Evolutionary conservation across 352 stramenopile genomes (phyloP).

Genomic region (Globisporangium acanthophoron): DNA sequence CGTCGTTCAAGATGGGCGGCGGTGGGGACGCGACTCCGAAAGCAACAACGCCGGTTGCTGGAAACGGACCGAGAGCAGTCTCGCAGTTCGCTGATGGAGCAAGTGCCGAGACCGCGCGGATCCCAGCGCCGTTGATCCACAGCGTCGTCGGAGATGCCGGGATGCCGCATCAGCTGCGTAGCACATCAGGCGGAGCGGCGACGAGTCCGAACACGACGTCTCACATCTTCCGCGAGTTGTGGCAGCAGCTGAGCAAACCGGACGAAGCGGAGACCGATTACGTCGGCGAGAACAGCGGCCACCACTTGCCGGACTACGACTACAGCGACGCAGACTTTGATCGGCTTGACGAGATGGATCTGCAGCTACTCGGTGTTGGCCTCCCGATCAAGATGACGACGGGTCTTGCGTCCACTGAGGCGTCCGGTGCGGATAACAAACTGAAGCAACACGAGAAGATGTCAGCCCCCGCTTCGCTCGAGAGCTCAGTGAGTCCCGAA

Average conservation of each 20-base stretch:
- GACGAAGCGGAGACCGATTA: constrained; percentile 40
- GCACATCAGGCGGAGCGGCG: constrained; percentile 16
- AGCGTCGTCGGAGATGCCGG: constrained; percentile 18
- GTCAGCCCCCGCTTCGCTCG: not conserved
- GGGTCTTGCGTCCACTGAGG: not conserved
- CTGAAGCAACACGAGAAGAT: not conserved
- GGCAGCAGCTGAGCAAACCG: constrained; percentile 68
- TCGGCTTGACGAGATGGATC: constrained; percentile 51
- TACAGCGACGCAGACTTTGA: constrained; percentile 29
- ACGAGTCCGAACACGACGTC: constrained; percentile 33
- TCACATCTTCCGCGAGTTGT: constrained; percentile 72
- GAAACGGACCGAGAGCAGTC: not conserved
- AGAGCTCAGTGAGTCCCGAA: constrained; percentile 3
- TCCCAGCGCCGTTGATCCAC: constrained; percentile 9
- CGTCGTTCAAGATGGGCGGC: not conserved
- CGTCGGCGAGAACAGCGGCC: constrained; percentile 15
- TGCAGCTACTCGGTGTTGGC: constrained; percentile 47
- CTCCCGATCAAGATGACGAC: constrained; percentile 37
- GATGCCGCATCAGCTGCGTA: constrained; percentile 17
- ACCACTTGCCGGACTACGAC: constrained; percentile 20
- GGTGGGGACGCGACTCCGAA: constrained; percentile 1
- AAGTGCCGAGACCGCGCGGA: constrained; percentile 1
- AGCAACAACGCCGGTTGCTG: not conserved
- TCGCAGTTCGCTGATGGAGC: not conserved
- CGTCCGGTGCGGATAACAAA: not conserved